Evolutionary conservation across 75 land plant species (phyloP), one percentile per base, ranked within the genome.

Genomic region (Selaginella moellendorffii): DNA sequence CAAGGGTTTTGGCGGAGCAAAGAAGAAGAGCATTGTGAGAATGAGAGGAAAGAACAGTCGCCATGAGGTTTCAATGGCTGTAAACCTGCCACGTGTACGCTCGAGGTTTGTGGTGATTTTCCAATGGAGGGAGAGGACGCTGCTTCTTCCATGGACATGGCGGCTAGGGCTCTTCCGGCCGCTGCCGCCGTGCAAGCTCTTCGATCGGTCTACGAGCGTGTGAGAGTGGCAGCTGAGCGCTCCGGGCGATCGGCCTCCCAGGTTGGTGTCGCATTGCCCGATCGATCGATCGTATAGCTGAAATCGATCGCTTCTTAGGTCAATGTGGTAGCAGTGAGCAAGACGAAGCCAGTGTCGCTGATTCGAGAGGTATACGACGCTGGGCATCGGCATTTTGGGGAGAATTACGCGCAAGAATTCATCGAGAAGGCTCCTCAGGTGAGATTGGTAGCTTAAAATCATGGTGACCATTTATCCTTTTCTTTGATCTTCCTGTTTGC

Each of bases 341-440:
- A 89, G 69, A 89, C 96, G 29, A 89, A 89, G 54, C 96, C 91
- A 0, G 77, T 74, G 8, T 72, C 84, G 14, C 64, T 86, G 61
- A 71, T 86, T 24, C 78, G 71, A 31, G 83, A 79, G 54, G 74
- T 86, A 31, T 86, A 86, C 62, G 90, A 89, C 54, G 86, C 87
- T 28, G 91, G 91, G 14, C 96, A 89, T 63, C 82, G 96, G 10
- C 59, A 74, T 63, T 89, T 89, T 54, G 96, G 96, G 52, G 90
- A 89, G 65, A 89, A 89, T 42, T 89, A 89, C 54, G 96, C 81
- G 22, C 96, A 89, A 67, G 96, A 89, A 62, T 2, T 89, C 20
- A 31, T 86, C 24, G 91, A 89, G 0, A 89, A 89, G 68, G 96
- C 84, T 26, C 91, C 96, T 23, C 80, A 81, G 83, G 93, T 87